These are phyloP conservation scores for Thraustochytrium striatum DNA, from an alignment of 352 stramenopile genomes.

Conservation along the genomic window DNA sequence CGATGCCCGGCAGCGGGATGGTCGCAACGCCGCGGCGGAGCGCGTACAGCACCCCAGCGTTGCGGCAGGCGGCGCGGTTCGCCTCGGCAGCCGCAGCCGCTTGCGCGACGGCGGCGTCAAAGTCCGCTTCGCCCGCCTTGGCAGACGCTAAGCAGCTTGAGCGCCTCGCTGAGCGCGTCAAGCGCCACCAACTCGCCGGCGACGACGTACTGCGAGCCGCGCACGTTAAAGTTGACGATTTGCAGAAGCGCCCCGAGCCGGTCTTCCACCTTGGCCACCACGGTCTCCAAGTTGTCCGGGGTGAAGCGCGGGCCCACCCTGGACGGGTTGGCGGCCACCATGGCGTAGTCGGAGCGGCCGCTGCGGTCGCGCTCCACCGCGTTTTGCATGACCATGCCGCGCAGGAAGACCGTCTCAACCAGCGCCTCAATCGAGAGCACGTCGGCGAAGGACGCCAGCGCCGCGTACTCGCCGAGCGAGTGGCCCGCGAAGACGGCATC, in stretches of 20 bases:
- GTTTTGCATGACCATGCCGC: slow-evolving; percentile 63
- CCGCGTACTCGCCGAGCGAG: slow-evolving; percentile 79
- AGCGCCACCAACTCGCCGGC: slow-evolving; percentile 73
- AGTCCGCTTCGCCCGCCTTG: slow-evolving; percentile 57
- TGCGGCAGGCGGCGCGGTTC: slow-evolving; percentile 54
- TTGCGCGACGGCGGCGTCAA: slow-evolving; percentile 63
- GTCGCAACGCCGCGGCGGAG: slow-evolving; percentile 68
- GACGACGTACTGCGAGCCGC: slow-evolving; percentile 74
- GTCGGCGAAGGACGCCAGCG: slow-evolving; percentile 69
- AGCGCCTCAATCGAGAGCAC: slow-evolving; percentile 68
- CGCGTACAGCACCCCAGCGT: slow-evolving; percentile 61
- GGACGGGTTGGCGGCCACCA: slow-evolving; percentile 74
- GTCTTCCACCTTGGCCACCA: slow-evolving; percentile 66
- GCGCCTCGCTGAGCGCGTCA: slow-evolving; percentile 66
- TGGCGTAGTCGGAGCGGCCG: slow-evolving; percentile 73
- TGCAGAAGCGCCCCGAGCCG: slow-evolving; percentile 69
- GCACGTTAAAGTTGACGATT: slow-evolving; percentile 80
- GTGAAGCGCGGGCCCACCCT: slow-evolving; percentile 68
- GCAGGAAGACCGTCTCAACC: slow-evolving; percentile 73
- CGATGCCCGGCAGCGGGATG: slow-evolving; percentile 75
- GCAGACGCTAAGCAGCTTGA: slow-evolving; percentile 59
- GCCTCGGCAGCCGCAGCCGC: slow-evolving; percentile 63
- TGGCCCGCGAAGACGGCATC: slow-evolving; percentile 72
- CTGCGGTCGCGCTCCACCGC: slow-evolving; percentile 52
- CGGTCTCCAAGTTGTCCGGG: slow-evolving; percentile 64